Conservation (phyloP, 139 green algal genomes). For the Nannochloris sp. region DNA sequence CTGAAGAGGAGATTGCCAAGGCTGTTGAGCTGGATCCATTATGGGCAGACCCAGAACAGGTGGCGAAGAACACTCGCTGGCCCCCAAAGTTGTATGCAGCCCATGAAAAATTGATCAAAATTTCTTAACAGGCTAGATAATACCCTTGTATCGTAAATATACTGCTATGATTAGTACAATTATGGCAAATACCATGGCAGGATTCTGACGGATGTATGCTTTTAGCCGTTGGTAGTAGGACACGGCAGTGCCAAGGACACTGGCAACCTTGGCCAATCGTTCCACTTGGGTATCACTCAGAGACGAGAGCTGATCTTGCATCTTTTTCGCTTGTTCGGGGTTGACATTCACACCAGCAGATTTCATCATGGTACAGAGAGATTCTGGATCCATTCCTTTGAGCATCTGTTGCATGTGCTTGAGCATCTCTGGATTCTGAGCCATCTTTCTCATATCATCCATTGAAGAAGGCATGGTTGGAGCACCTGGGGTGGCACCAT, state of each 20-base stretch:
- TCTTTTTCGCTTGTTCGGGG: conserved; percentile 14
- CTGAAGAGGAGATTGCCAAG: background rate
- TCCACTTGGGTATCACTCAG: conserved; percentile 26
- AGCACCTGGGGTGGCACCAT: conserved; percentile 1
- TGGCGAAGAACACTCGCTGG: conserved; percentile 7
- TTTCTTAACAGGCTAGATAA: conserved; percentile 5
- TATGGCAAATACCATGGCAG: conserved; percentile 11
- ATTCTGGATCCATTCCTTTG: conserved; percentile 24
- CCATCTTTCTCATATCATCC: conserved; percentile 18
- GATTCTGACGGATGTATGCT: conserved; percentile 12
- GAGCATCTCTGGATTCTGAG: conserved; percentile 27
- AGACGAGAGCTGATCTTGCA: conserved; percentile 2
- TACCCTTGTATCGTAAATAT: conserved; percentile 21
- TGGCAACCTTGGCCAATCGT: conserved; percentile 10
- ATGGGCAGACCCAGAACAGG: conserved; percentile 1
- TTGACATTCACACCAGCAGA: conserved; percentile 16
- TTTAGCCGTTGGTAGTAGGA: conserved; percentile 5
- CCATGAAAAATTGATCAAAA: conserved; percentile 1
- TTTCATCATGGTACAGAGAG: conserved; percentile 14
- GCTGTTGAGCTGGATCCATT: background rate
- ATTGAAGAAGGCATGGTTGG: conserved; percentile 10
- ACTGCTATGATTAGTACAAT: conserved; percentile 22
- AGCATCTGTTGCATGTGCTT: conserved; percentile 29
- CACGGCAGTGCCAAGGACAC: background rate
- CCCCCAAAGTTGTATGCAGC: conserved; percentile 3